Conservation (phyloP, 495 filamentous ascomycete species). For the Bryoglossum gracile region DNA sequence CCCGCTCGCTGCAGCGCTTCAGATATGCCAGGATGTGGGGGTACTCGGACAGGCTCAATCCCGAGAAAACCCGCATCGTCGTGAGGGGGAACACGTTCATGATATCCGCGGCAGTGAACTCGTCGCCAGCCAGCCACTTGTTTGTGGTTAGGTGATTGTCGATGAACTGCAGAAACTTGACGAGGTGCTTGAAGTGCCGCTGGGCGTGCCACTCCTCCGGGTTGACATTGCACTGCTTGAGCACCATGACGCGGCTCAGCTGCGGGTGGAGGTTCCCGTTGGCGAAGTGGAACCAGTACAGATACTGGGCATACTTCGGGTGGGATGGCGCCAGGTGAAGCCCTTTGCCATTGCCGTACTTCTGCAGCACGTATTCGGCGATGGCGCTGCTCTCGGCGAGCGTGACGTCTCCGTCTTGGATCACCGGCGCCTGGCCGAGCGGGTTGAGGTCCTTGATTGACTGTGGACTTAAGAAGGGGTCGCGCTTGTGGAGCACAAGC, state of each 20-base stretch:
- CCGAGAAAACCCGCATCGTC: conserved; percentile 44
- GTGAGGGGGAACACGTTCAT: conserved; percentile 49
- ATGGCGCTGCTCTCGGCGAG: conserved; percentile 50
- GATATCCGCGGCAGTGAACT: conserved; percentile 56
- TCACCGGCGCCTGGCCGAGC: conserved; percentile 46
- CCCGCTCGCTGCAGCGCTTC: conserved; percentile 31
- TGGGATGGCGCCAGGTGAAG: conserved; percentile 36
- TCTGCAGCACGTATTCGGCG: conserved; percentile 49
- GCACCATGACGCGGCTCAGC: conserved; percentile 23
- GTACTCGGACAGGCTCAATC: conserved; percentile 37
- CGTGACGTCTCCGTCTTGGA: conserved; percentile 43
- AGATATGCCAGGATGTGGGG: conserved; percentile 41
- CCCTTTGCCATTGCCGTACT: conserved; percentile 38
- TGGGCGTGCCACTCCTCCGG: conserved; percentile 7
- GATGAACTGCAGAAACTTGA: conserved; percentile 30
- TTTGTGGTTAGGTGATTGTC: conserved; percentile 38
- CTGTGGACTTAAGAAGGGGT: conserved; percentile 45
- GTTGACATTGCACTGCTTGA: conserved; percentile 2
- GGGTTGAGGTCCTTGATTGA: conserved; percentile 45
- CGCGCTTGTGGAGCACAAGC: conserved; percentile 42
- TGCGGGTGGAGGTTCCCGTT: conserved; percentile 48
- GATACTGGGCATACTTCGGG: conserved; percentile 44
- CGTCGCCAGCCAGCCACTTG: conserved; percentile 50
- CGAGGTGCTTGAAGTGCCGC: conserved; percentile 20
- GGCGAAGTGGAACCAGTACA: conserved; percentile 55